Conservation (phyloP, 2,329 filamentous ascomycete species). For the Dactylonectria estremocensis region DNA sequence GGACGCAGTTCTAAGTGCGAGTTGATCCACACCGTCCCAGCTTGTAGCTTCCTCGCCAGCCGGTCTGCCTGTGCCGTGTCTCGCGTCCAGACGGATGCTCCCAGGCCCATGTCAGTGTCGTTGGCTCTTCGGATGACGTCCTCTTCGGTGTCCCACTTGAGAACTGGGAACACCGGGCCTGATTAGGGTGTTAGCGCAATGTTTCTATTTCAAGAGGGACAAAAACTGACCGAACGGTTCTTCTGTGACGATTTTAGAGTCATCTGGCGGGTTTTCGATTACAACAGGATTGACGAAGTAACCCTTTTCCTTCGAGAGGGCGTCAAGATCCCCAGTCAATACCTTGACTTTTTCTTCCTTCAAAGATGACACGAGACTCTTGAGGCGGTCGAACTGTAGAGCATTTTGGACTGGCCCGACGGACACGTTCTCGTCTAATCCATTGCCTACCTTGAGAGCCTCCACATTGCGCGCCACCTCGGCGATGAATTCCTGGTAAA, state of each 20-base stretch:
- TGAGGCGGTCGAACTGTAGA: conserved; percentile 64
- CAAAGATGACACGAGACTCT: conserved; percentile 3
- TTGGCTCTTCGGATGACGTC: conserved; percentile 71
- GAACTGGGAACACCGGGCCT: conserved; percentile 68
- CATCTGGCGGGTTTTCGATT: conserved; percentile 41
- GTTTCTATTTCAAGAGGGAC: rapidly evolving
- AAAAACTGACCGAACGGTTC: conserved; percentile 58
- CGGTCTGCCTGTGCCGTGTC: conserved; percentile 64
- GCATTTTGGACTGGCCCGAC: conserved; percentile 71
- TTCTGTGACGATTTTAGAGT: conserved; percentile 69
- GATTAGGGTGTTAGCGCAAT: not conserved
- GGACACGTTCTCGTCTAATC: conserved; percentile 57
- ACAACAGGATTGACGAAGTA: conserved; percentile 39
- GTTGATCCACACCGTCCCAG: conserved; percentile 73
- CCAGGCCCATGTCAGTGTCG: conserved; percentile 64
- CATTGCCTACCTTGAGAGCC: conserved; percentile 60
- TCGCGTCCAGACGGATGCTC: conserved; percentile 69
- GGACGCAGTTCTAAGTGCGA: conserved; percentile 18
- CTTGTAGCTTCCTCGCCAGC: conserved; percentile 67
- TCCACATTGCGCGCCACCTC: conserved; percentile 60
- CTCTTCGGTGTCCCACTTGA: conserved; percentile 71
- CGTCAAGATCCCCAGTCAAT: not conserved
- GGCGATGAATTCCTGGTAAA: conserved; percentile 68
- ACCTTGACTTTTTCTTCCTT: conserved; percentile 14
- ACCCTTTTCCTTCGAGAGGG: conserved; percentile 26